A percentile compares a stretch with the other conserved stretches of the same genome.
phyloP scores from a whole-genome alignment of 75 land plant species.

The Isoetes taiwanensis region DNA sequence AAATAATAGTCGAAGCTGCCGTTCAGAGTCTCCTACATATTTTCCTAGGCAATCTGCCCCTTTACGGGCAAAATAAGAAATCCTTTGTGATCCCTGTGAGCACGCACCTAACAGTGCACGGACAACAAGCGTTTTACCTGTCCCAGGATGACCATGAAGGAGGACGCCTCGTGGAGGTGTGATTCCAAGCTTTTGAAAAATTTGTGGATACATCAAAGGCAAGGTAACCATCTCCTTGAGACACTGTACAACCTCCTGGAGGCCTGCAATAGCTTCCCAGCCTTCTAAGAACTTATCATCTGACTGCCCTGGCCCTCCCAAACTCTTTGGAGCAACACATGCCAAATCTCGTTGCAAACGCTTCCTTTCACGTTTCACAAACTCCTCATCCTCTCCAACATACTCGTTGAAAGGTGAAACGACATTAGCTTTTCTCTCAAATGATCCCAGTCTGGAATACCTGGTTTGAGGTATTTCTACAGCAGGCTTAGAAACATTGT shows the following conservation, averaged over 20 bases:
- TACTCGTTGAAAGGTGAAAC: slow-evolving; percentile 52
- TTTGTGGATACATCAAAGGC: slow-evolving; percentile 84
- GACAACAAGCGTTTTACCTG: slow-evolving; percentile 89
- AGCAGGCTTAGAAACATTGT: slow-evolving; percentile 29
- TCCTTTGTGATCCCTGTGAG: slow-evolving; percentile 60
- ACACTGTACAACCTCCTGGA: slow-evolving; percentile 72
- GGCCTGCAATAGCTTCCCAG: slow-evolving; percentile 90
- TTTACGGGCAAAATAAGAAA: slow-evolving; percentile 92
- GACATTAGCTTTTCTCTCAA: slow-evolving; percentile 15
- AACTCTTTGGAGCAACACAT: slow-evolving; percentile 59
- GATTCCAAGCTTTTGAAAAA: slow-evolving; percentile 48
- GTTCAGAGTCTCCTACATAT: slow-evolving; percentile 97
- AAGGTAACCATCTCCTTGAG: slow-evolving; percentile 89
- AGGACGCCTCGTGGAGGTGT: slow-evolving; percentile 92
- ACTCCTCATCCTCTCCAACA: slow-evolving; percentile 96
- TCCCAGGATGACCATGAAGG: slow-evolving; percentile 94
- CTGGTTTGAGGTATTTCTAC: background rate
- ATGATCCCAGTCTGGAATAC: background rate
- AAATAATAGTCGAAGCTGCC: slow-evolving; percentile 79
- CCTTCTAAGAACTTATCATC: slow-evolving; percentile 28
- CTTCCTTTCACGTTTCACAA: slow-evolving; percentile 69
- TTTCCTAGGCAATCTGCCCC: slow-evolving; percentile 97
- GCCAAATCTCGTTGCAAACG: slow-evolving; percentile 77
- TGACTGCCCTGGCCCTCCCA: slow-evolving; percentile 45
- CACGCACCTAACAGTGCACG: slow-evolving; percentile 84